Base-by-base conservation (phyloP, 2,329 filamentous ascomycete genomes). In the Paecilomyces variotii region DNA sequence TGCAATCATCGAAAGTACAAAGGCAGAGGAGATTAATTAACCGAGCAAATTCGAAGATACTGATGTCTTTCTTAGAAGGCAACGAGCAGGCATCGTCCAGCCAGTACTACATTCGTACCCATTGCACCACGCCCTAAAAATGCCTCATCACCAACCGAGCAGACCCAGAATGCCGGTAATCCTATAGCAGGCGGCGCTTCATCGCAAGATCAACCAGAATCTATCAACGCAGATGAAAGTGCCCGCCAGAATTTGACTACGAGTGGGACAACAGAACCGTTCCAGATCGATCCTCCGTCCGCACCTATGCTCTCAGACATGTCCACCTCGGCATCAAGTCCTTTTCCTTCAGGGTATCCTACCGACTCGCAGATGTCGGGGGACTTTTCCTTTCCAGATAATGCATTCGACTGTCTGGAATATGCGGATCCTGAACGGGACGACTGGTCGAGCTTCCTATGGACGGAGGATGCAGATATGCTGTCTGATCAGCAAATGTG, bases 1-100 rank as follows among this genome's bases (percentile, higher is more conserved):
- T 65, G 54, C 69, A 69, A 63, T 57, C 58, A 53, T 63, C 67
- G 60, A 71, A 71, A 71, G 68, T 70, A 70, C 54, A 30, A 58
- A 56, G 52, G 54, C 35, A 57, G 32, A 54, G 35, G 56, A 49
- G 34, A 56, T 14, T 45, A 45, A 45, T 32, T 32, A 32, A 19
- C 6, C 57, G 55, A 56, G 52, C 55, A 50, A 28, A 57, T 60
- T 49, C 56, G 50, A 55, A 45, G 50, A 52, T 52, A 52, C 50
- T 52, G 50, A 52, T 52, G 27, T 52, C 25, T 52, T 52, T 26
- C 24, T 52, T 52, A 52, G 50, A 52, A 52, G 50, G 24, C 50
- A 26, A n/a, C 50, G 24, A 28, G 50, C 25, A 52, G 50, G 26
- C 26, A 52, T 14, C 50, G 50, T 52, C 50, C 39, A 45, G 39